Conservation (phyloP, 495 filamentous ascomycete genomes). For the Opeltia flavorubescens region DNA sequence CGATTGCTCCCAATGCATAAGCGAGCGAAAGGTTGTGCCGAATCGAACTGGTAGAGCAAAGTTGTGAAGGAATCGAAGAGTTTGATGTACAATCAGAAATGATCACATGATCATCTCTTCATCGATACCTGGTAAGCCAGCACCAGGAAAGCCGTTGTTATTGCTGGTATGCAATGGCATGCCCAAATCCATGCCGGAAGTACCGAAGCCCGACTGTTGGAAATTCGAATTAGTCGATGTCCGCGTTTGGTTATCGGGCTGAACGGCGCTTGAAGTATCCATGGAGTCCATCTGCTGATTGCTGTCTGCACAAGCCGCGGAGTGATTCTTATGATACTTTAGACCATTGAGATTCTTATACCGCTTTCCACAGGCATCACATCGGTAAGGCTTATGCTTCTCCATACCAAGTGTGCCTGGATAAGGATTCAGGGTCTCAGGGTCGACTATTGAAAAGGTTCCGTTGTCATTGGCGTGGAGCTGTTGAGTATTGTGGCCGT, state of each 20-base stretch:
- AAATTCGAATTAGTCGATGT: too few species aligned
- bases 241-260: not conserved
- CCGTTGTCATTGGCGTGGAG: slow-evolving; percentile 91
- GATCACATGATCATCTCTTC: slow-evolving; percentile 35
- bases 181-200: too few species aligned
- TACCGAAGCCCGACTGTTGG: not conserved
- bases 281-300: not conserved
- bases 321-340: slow-evolving; percentile 84
- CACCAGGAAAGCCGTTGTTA: slow-evolving; percentile 35
- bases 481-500: slow-evolving; percentile 92
- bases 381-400: slow-evolving; percentile 97
- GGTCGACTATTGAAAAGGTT: slow-evolving; percentile 96
- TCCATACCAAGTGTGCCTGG: slow-evolving; percentile 97
- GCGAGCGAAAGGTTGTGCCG: too few species aligned
- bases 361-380: slow-evolving; percentile 89
- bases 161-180: too few species aligned
- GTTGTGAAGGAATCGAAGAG: not conserved
- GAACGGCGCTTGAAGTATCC: not conserved
- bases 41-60: too few species aligned
- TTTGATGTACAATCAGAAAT: not conserved
- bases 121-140: slow-evolving; percentile 37
- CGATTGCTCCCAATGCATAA: too few species aligned
- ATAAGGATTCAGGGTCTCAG: slow-evolving; percentile 83
- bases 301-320: slow-evolving; percentile 47
- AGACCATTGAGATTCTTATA: slow-evolving; percentile 98